phyloP scores from a whole-genome alignment of 768 basidiomycete genomes.

The Panaeolus cyanescens region DNA sequence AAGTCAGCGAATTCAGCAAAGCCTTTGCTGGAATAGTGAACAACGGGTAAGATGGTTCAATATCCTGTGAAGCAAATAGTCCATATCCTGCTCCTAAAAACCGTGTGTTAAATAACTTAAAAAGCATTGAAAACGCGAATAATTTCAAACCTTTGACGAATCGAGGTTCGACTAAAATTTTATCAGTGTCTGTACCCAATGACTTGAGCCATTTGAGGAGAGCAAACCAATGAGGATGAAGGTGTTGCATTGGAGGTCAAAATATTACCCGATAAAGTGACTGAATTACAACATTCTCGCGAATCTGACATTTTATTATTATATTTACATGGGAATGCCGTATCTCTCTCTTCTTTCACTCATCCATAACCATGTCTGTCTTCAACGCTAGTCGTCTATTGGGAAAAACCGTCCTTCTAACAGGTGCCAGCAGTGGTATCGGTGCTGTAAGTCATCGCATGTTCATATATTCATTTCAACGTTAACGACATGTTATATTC shows the following conservation, averaged over 20 bases:
- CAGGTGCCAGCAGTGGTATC: slow-evolving; percentile 89
- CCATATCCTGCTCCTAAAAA: slow-evolving; percentile 66
- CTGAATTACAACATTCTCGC: not conserved
- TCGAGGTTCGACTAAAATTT: slow-evolving; percentile 54
- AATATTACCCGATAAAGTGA: not conserved
- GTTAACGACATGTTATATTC: slow-evolving; percentile 3
- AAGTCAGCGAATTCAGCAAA: slow-evolving; percentile 73
- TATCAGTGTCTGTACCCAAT: slow-evolving; percentile 47
- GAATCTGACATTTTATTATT: not conserved
- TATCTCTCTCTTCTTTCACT: not conserved
- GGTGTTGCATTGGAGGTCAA: not conserved
- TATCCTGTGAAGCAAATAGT: slow-evolving; percentile 49
- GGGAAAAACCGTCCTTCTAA: slow-evolving; percentile 86
- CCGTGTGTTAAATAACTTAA: slow-evolving; percentile 3
- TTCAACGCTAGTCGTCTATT: slow-evolving; percentile 82
- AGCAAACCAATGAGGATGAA: slow-evolving; percentile 43
- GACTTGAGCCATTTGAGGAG: slow-evolving; percentile 55
- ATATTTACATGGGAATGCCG: not conserved
- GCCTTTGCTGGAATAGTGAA: slow-evolving; percentile 72
- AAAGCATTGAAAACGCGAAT: not conserved
- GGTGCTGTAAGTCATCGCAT: slow-evolving; percentile 72
- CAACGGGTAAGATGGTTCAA: slow-evolving; percentile 55
- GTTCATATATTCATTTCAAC: not conserved
- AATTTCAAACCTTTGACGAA: slow-evolving; percentile 44
- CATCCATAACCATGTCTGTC: slow-evolving; percentile 56